phyloP scores from a whole-genome alignment of 1,284 basidiomycete genomes.

The Sporisorium reilianum region DNA sequence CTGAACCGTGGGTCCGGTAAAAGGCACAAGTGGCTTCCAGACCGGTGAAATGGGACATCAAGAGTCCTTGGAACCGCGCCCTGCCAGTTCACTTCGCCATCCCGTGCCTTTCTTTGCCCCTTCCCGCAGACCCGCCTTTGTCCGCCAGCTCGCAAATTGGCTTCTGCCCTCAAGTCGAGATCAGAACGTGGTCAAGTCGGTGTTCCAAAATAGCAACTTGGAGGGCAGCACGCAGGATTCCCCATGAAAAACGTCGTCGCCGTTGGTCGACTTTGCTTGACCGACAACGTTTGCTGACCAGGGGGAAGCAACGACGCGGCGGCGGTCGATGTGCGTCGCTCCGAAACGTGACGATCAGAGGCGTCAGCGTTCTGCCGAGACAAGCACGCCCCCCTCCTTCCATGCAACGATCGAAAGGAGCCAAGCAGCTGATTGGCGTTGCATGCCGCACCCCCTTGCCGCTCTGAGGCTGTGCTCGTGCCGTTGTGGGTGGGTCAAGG shows the following conservation, averaged over 20 bases:
- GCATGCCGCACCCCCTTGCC: not conserved
- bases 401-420: not conserved
- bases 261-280: not conserved
- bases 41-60: not conserved
- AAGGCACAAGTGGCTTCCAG: not conserved
- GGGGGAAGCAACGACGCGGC: not conserved
- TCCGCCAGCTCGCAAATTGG: too few relatives aligned
- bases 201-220: too few relatives aligned
- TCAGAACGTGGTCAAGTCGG: too few relatives aligned
- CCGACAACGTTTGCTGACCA: not conserved
- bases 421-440: not conserved
- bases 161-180: too few relatives aligned
- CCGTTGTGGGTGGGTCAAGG: not conserved
- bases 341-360: not conserved
- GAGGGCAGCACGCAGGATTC: too few relatives aligned
- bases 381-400: not conserved
- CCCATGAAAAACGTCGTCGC: not conserved
- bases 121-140: too few relatives aligned
- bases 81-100: too few relatives aligned
- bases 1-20: not conserved
- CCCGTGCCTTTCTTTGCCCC: too few relatives aligned
- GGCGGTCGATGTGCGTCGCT: conserved; percentile 1
- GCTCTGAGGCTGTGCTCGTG: not conserved
- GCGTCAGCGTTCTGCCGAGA: conserved; percentile 1
- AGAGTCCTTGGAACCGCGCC: too few relatives aligned